These are phyloP conservation scores for Paramecium octaurelia DNA, from an alignment of 73 alveolate species.

Conservation along the genomic window DNA sequence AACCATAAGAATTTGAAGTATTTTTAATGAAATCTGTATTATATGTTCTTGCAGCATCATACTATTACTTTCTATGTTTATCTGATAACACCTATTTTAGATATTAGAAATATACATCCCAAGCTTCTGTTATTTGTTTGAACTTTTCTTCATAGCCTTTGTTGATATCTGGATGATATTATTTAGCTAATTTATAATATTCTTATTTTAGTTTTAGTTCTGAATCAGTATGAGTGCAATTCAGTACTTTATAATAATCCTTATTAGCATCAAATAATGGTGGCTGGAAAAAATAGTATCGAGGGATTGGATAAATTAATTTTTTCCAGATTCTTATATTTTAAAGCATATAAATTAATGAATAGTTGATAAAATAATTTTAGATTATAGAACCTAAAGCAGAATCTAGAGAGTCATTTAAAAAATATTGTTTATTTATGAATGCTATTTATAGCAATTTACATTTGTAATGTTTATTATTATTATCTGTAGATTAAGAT, in stretches of 20 bases:
- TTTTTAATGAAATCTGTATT: background rate
- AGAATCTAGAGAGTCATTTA: too few relatives aligned
- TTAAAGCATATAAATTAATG: background rate
- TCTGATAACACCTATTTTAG: background rate
- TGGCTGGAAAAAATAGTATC: constrained; percentile 1
- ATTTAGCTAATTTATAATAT: constrained; percentile 87
- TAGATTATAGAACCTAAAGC: too few relatives aligned
- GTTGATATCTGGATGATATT: constrained; percentile 92
- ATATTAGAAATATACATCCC: background rate
- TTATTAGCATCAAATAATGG: constrained; percentile 9
- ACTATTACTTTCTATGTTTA: background rate
- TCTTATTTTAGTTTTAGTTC: constrained; percentile 84
- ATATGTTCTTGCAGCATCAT: constrained; percentile 7
- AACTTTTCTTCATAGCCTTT: constrained; percentile 72
- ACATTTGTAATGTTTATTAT: too few relatives aligned
- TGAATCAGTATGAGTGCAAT: constrained; percentile 75
- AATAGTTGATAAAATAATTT: background rate
- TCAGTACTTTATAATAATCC: constrained; percentile 69
- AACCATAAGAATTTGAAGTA: background rate
- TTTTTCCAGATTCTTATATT: constrained; percentile 18
- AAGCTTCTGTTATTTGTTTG: constrained; percentile 77
- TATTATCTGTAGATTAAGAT: background rate
- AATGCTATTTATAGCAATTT: too few relatives aligned
- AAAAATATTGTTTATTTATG: too few relatives aligned
- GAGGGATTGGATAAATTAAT: background rate